These are phyloP conservation scores for Phytophthora fragariae DNA, from an alignment of 352 stramenopile genomes.

Conservation along the genomic window DNA sequence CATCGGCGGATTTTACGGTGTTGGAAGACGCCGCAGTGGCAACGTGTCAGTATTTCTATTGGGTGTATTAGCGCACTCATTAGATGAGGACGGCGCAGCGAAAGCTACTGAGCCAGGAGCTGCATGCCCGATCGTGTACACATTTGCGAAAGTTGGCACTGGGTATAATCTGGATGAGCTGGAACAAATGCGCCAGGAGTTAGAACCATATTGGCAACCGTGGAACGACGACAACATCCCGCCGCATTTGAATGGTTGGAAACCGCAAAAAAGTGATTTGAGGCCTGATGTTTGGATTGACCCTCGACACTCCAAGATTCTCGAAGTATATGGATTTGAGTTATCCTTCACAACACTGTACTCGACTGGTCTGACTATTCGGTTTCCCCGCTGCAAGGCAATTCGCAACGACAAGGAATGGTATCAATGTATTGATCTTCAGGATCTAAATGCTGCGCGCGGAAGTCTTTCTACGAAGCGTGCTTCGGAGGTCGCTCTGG, in stretches of 20 bases:
- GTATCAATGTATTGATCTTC: conserved; percentile 82
- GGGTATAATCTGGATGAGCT: conserved; percentile 87
- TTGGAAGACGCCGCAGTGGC: conserved; percentile 73
- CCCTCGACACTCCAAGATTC: conserved; percentile 79
- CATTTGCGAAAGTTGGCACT: conserved; percentile 85
- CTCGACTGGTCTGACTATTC: conserved; percentile 81
- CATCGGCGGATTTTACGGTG: conserved; percentile 85
- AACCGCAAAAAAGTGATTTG: conserved; percentile 76
- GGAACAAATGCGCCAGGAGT: conserved; percentile 68
- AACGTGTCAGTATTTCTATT: conserved; percentile 87
- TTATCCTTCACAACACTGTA: conserved; percentile 85
- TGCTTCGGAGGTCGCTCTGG: conserved; percentile 72
- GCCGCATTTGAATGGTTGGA: conserved; percentile 79
- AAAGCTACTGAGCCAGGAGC: conserved; percentile 59
- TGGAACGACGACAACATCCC: conserved; percentile 81
- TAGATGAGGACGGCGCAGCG: conserved; percentile 60
- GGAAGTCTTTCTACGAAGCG: conserved; percentile 75
- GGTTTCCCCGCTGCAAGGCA: conserved; percentile 83
- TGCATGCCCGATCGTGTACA: conserved; percentile 71
- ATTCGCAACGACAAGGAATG: conserved; percentile 87
- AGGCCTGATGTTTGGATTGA: conserved; percentile 87
- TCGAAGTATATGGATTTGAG: conserved; percentile 90
- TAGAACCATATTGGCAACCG: conserved; percentile 81
- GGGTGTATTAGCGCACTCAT: conserved; percentile 65
- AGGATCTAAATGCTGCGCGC: conserved; percentile 75